These are phyloP conservation scores for Lizanozyma gosingica DNA, from an alignment of 1,139 yeast species.

Conservation along the genomic window DNA sequence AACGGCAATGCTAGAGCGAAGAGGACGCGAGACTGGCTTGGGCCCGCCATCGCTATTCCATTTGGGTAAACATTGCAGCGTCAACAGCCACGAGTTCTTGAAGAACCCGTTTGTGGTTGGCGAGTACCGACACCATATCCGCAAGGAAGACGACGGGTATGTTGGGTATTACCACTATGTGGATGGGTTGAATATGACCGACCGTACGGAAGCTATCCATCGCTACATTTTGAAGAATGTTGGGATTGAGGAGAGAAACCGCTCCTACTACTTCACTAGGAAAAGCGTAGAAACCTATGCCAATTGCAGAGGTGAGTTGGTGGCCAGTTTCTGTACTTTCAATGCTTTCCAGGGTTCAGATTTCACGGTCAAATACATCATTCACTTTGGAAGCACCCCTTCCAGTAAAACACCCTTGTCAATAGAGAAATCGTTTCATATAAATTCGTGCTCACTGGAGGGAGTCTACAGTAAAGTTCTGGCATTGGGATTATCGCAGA, in stretches of 20 bases:
- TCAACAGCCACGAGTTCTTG: neutral
- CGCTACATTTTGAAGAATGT: conserved; percentile 19
- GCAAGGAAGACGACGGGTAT: conserved; percentile 30
- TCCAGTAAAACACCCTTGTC: conserved; percentile 8
- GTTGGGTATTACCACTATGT: conserved; percentile 32
- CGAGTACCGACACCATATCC: neutral
- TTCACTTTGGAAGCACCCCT: neutral
- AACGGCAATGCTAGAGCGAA: neutral
- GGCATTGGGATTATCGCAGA: neutral
- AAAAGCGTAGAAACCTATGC: neutral
- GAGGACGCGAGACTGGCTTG: conserved; percentile 8
- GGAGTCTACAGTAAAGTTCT: neutral
- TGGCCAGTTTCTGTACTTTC: conserved; percentile 30
- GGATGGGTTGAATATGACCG: conserved; percentile 23
- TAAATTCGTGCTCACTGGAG: conserved; percentile 8
- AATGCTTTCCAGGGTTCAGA: conserved; percentile 28
- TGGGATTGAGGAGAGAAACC: too few species aligned
- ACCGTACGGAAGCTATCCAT: conserved; percentile 19
- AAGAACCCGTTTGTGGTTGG: neutral
- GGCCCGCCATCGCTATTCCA: conserved; percentile 18
- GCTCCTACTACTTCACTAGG: conserved; percentile 9
- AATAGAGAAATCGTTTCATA: conserved; percentile 23
- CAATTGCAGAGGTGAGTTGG: conserved; percentile 9
- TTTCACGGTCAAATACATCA: conserved; percentile 19
- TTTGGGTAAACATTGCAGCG: conserved; percentile 12